Conservation (phyloP, 208 protist species). For the Trypanosoma rangeli region DNA sequence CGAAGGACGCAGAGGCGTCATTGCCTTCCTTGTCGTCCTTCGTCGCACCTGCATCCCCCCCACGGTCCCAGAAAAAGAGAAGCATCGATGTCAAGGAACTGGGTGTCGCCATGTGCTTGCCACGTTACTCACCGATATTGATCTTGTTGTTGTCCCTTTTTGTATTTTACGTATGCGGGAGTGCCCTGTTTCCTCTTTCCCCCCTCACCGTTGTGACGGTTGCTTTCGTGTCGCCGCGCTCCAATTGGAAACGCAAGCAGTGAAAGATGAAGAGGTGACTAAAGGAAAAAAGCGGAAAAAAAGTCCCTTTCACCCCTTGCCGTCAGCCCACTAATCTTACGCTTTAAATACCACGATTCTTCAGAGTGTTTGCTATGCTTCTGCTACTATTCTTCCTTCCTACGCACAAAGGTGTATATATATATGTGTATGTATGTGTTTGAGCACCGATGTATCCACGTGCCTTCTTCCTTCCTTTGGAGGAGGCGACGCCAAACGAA, state of each 20-base stretch:
- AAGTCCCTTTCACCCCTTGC: background rate
- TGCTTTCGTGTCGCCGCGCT: background rate
- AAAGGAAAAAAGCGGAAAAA: background rate
- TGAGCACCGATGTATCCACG: background rate
- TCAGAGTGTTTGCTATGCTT: background rate
- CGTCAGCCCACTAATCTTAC: background rate
- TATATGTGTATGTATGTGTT: background rate
- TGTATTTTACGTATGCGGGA: background rate
- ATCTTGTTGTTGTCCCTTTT: background rate
- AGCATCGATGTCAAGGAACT: slow-evolving; percentile 12
- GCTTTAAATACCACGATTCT: background rate
- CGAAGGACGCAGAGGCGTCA: background rate
- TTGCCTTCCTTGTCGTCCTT: background rate
- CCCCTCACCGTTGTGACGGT: background rate
- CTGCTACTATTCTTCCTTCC: background rate
- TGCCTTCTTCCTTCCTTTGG: background rate
- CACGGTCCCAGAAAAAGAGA: background rate
- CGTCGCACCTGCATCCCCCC: background rate
- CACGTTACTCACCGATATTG: background rate
- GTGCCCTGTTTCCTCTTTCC: background rate
- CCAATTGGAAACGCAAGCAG: background rate
- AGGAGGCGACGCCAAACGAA: no score
- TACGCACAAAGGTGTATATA: background rate
- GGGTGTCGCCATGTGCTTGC: background rate
- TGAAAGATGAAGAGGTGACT: background rate